Evolutionary conservation across 1,284 basidiomycete genomes (phyloP), one percentile per base, ranked within the genome.

Genomic region (Fistulinella cinereoalba): DNA sequence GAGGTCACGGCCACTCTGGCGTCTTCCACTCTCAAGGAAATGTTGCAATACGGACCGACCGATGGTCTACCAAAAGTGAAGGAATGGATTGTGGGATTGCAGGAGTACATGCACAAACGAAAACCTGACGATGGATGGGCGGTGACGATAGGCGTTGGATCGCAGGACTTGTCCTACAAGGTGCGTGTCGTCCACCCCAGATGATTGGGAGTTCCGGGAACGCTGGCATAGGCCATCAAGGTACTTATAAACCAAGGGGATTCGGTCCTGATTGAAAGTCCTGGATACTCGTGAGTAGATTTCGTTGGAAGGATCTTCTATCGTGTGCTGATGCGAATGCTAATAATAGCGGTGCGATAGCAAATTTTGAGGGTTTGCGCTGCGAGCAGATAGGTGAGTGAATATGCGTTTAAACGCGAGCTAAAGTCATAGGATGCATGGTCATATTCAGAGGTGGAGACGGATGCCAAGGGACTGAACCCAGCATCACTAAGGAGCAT

Each of bases 381-480:
- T 79, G 76, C 54, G 73, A 85, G 47, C 71, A 80, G 58, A 73
- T 88, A 55, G 85, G 85, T 81, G 34, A 46, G 72, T 62, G 18
- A 10, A 25, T 33, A 16, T 34, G 19, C 10, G 9, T 32, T n/a
- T 32, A 22, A 22, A 10, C 10, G 2, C 10, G 19, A 36, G 2
- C 15, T 7, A 33, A 33, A 33, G 9, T 3, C 4, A 21, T 11
- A 19, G 21, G 18, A 6, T n/a, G 10, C 32, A 16, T 10, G 16
- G 32, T 33, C 8, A n/a, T 33, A 9, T 36, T 5, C 58, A 85
- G 89, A 92, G 73, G 77, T 94, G 9, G 79, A 80, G 22, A 85
- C 83, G 15, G 92, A 95, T 56, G 71, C 76, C 1, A 56, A 87
- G 40, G 93, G 91, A 2, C 78, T 94, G 31, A 75, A 73, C 22